Evolutionary conservation across 1,284 basidiomycete species (phyloP).

Genomic region (Pterula multifida): DNA sequence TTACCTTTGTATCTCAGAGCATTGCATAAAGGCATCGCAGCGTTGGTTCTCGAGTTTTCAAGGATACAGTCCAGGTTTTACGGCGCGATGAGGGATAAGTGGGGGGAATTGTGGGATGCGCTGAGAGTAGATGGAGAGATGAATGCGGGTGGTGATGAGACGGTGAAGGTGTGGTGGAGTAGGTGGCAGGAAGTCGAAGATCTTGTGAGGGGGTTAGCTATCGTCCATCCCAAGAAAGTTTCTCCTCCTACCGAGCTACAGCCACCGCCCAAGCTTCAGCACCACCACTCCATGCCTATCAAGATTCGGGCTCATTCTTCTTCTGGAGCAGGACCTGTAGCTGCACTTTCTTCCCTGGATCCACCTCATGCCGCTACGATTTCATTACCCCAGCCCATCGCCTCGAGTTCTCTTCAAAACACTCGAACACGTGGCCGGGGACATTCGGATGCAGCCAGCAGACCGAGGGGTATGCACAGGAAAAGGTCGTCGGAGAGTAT

Average conservation of each 20-base stretch:
- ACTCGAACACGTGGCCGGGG: not conserved
- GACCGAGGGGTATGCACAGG: not conserved
- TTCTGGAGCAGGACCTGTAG: not conserved
- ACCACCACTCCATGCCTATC: not conserved
- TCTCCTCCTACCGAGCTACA: slow-evolving; percentile 20
- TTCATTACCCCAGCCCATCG: not conserved
- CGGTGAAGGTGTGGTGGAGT: slow-evolving; percentile 52
- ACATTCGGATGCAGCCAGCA: not conserved
- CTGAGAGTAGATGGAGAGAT: slow-evolving; percentile 62
- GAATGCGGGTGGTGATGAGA: slow-evolving; percentile 48
- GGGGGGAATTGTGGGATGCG: slow-evolving; percentile 71
- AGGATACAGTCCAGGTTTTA: slow-evolving; percentile 49
- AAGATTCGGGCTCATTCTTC: not conserved
- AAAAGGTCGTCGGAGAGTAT: not conserved
- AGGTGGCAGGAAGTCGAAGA: slow-evolving; percentile 53
- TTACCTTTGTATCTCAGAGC: slow-evolving; percentile 51
- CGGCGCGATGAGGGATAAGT: slow-evolving; percentile 41
- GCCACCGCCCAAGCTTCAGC: slow-evolving; percentile 10
- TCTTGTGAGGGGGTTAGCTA: slow-evolving; percentile 30
- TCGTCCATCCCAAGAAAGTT: slow-evolving; percentile 23
- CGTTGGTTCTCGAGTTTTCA: slow-evolving; percentile 36
- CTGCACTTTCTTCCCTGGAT: not conserved
- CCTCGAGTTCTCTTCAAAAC: not conserved
- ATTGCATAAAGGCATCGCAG: slow-evolving; percentile 42
- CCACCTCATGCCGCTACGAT: not conserved